Conservation (phyloP, 78 protist species). For the Dictyostelium purpureum region DNA sequence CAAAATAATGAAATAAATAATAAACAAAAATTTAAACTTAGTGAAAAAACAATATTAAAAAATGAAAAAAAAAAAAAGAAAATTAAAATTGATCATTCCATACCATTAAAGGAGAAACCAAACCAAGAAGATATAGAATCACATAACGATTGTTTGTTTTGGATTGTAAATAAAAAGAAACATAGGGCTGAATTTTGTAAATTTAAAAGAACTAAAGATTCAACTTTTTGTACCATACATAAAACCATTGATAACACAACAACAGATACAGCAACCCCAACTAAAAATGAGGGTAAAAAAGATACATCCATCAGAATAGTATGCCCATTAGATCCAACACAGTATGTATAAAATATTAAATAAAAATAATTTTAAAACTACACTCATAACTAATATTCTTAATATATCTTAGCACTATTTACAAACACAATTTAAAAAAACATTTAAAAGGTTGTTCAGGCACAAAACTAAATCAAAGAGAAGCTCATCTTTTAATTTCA, state of each 20-base stretch:
- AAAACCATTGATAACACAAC: not conserved
- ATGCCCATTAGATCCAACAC: constrained; percentile 46
- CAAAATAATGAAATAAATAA: not conserved
- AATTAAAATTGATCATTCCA: constrained; percentile 17
- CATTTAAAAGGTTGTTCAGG: constrained; percentile 57
- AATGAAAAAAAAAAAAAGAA: constrained; percentile 16
- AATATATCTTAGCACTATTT: not conserved
- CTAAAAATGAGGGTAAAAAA: not conserved
- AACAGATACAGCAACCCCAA: not conserved
- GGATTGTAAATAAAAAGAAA: constrained; percentile 47
- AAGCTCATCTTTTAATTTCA: constrained; percentile 37
- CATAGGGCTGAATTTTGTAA: constrained; percentile 60
- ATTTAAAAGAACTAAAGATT: constrained; percentile 35
- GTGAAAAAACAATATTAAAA: constrained; percentile 27
- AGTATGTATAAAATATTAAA: not conserved
- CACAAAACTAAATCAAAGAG: constrained; percentile 1
- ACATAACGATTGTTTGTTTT: constrained; percentile 29
- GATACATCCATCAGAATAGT: not conserved
- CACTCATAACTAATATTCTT: not conserved
- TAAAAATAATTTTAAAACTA: not conserved
- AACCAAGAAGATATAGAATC: constrained; percentile 26
- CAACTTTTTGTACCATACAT: constrained; percentile 46
- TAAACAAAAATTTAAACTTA: no score
- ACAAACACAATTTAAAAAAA: constrained; percentile 37
- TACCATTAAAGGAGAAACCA: constrained; percentile 47